Percentiles rank a stretch among this genome's conserved stretches.
These are phyloP conservation scores for Leishmania mexicana DNA, from an alignment of 208 protist species.

Conservation along the genomic window DNA sequence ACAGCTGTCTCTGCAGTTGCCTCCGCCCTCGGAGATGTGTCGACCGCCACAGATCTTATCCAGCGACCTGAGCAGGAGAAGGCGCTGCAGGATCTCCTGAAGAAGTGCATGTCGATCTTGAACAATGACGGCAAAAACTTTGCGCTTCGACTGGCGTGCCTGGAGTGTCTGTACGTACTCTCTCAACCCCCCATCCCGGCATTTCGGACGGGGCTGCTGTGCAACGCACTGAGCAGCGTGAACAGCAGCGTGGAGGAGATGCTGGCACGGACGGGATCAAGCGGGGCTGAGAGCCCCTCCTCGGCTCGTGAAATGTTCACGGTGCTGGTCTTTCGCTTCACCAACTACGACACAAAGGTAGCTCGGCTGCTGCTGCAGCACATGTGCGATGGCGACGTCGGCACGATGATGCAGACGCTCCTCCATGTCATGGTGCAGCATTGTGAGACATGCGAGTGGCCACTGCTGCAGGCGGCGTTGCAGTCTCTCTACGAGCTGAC, in stretches of 20 bases:
- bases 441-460: conserved; percentile 64
- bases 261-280: conserved; percentile 31
- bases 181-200: conserved; percentile 56
- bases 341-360: conserved; percentile 60
- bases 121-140: conserved; percentile 73
- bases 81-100: conserved; percentile 26
- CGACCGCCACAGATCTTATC: conserved; percentile 35
- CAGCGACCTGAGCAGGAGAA: conserved; percentile 27
- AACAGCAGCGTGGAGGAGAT: conserved; percentile 80
- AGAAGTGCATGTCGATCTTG: conserved; percentile 42
- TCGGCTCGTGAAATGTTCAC: conserved; percentile 72
- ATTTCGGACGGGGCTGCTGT: conserved; percentile 66
- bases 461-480: conserved; percentile 69
- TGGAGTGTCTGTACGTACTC: conserved; percentile 81
- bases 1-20: conserved; percentile 63
- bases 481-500: conserved; percentile 85
- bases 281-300: conserved; percentile 24
- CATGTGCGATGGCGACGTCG: conserved; percentile 62
- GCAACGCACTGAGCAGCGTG: conserved; percentile 60
- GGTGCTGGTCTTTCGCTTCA: conserved; percentile 82
- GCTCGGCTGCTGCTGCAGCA: conserved; percentile 74
- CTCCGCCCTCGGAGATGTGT: conserved; percentile 48
- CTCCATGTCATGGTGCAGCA: conserved; percentile 50
- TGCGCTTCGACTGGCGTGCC: conserved; percentile 49
- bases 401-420: conserved; percentile 34